Conservation (phyloP, 148 eudicot genomes). For the Hydrangea macrophylla region DNA sequence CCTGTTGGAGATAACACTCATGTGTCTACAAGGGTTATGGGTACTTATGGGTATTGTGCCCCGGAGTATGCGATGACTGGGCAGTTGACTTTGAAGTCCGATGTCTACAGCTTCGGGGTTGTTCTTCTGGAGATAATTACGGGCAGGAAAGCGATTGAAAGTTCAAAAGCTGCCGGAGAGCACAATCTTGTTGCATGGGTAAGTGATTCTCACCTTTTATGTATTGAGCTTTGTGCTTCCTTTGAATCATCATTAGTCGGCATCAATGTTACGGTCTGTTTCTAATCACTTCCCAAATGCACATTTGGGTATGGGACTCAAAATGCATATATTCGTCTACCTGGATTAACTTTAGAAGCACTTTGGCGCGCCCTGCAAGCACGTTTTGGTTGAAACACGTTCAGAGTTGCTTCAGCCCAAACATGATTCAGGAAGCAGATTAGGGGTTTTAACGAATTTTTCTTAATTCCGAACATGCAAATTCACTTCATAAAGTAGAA, state of each 20-base stretch:
- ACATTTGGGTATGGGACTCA: no score
- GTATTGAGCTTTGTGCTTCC: neutral
- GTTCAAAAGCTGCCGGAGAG: slow-evolving; percentile 37
- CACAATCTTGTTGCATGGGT: slow-evolving; percentile 62
- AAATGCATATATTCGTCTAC: no score
- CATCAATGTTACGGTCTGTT: no score
- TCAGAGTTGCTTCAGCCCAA: no score
- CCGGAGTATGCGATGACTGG: slow-evolving; percentile 57
- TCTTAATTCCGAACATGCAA: no score
- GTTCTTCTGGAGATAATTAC: slow-evolving; percentile 57
- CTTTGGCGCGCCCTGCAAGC: no score
- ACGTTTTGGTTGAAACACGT: neutral
- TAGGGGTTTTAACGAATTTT: no score
- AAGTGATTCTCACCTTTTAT: slow-evolving; percentile 11
- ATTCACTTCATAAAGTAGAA: no score
- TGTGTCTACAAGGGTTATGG: slow-evolving; percentile 51
- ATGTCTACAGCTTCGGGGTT: slow-evolving; percentile 51
- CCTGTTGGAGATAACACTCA: slow-evolving; percentile 48
- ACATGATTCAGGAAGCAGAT: no score
- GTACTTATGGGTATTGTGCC: slow-evolving; percentile 52
- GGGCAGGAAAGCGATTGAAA: slow-evolving; percentile 52
- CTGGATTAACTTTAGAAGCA: no score
- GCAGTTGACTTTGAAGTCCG: slow-evolving; percentile 44
- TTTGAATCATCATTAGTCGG: no score
- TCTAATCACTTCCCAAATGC: no score